A percentile compares a stretch with the other conserved stretches of the same genome.
Evolutionary conservation across 2,329 filamentous ascomycete species (phyloP).

Genomic region (Aureobasidium sp.): DNA sequence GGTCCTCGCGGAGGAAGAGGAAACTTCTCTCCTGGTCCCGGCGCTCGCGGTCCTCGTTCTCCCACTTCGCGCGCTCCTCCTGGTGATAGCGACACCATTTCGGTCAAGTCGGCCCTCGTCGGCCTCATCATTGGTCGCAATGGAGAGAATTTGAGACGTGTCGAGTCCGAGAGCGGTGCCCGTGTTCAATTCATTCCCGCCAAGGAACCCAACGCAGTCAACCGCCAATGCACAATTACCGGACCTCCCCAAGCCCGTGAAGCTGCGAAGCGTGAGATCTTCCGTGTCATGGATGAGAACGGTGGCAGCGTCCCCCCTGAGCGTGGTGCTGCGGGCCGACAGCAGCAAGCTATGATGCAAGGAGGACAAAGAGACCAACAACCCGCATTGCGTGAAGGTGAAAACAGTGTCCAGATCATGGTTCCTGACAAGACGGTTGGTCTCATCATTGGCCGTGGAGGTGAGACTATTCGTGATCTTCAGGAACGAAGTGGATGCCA

Average conservation of each 20-base stretch:
- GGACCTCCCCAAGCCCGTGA: conserved; percentile 64
- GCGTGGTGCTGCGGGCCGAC: background rate
- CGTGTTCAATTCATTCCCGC: conserved; percentile 83
- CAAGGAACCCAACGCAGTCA: conserved; percentile 61
- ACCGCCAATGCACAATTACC: conserved; percentile 79
- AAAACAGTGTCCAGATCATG: conserved; percentile 88
- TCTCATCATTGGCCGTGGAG: conserved; percentile 86
- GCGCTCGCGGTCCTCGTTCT: conserved; percentile 21
- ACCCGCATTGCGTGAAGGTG: conserved; percentile 62
- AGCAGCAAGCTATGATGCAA: conserved; percentile 3
- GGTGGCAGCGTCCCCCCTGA: conserved; percentile 33
- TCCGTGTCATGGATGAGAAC: conserved; percentile 81
- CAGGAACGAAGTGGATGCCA: conserved; percentile 91
- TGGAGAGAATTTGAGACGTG: conserved; percentile 79
- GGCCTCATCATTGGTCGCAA: conserved; percentile 86
- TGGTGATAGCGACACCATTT: conserved; percentile 72
- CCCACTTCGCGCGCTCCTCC: conserved; percentile 46
- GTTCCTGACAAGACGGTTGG: conserved; percentile 89
- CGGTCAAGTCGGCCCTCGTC: conserved; percentile 79
- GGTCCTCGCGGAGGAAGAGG: conserved; percentile 41
- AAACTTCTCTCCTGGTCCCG: conserved; percentile 26
- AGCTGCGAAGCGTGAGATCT: conserved; percentile 75
- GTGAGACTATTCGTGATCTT: conserved; percentile 85
- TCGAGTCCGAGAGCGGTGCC: conserved; percentile 75
- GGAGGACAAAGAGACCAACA: conserved; percentile 10